Evolutionary conservation across 768 basidiomycete genomes (phyloP).

Genomic region (Boletus barrowsii): DNA sequence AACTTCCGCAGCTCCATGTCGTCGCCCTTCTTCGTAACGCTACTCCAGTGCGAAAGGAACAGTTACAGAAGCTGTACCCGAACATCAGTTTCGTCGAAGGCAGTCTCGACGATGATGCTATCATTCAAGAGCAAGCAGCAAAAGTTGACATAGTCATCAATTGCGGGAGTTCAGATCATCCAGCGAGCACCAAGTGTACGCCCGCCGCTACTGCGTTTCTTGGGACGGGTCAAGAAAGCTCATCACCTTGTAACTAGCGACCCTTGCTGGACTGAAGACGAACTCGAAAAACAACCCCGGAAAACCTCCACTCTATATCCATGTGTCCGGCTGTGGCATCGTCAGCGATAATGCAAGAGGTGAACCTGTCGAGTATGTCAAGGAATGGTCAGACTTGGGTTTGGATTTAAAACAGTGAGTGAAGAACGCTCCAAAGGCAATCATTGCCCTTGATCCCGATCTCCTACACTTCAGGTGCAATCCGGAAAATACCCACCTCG

Average conservation of each 20-base stretch:
- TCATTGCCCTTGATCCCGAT: not conserved
- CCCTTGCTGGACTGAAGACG: slow-evolving; percentile 38
- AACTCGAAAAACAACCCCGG: slow-evolving; percentile 34
- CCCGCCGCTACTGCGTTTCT: not conserved
- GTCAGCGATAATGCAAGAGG: slow-evolving; percentile 40
- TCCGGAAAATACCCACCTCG: slow-evolving; percentile 31
- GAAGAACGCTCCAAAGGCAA: not conserved
- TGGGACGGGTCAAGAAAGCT: not conserved
- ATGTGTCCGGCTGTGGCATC: slow-evolving; percentile 42
- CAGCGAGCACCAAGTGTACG: slow-evolving; percentile 32
- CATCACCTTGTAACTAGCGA: slow-evolving; percentile 26
- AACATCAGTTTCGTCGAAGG: slow-evolving; percentile 39
- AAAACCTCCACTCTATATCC: slow-evolving; percentile 42
- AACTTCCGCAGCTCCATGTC: slow-evolving; percentile 33
- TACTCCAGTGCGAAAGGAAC: slow-evolving; percentile 28
- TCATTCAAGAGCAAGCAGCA: slow-evolving; percentile 35
- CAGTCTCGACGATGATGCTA: slow-evolving; percentile 33
- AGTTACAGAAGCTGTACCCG: slow-evolving; percentile 32
- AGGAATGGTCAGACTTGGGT: slow-evolving; percentile 37
- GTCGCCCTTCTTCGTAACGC: slow-evolving; percentile 37
- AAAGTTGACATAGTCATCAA: slow-evolving; percentile 42
- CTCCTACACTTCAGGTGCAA: slow-evolving; percentile 20
- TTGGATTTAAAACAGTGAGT: slow-evolving; percentile 32
- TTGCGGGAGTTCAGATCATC: slow-evolving; percentile 40
- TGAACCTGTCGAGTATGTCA: slow-evolving; percentile 32